Conservation (phyloP, 805 yeast genomes). For the Ogataea trehaloabstinens region DNA sequence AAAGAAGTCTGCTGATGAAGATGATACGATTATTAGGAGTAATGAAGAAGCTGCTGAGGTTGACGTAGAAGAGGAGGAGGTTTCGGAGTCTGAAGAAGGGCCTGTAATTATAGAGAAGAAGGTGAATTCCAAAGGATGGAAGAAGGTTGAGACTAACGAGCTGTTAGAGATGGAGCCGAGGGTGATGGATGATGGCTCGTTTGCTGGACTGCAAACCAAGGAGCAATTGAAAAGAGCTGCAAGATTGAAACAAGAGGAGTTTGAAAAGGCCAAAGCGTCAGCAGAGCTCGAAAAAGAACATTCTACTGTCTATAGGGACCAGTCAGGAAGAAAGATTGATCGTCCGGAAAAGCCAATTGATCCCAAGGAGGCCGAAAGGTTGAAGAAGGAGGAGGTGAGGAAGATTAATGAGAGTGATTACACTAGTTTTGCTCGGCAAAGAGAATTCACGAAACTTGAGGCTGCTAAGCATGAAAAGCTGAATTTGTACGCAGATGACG, state of each 20-base stretch:
- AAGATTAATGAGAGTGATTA: conserved; percentile 38
- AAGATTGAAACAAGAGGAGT: conserved; percentile 11
- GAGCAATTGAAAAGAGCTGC: conserved; percentile 39
- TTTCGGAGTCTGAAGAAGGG: conserved; percentile 21
- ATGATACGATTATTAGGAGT: too few species aligned
- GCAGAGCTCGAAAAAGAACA: conserved; percentile 7
- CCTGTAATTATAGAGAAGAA: conserved; percentile 16
- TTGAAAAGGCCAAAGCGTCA: conserved; percentile 26
- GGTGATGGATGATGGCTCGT: conserved; percentile 22
- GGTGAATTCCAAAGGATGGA: conserved; percentile 22
- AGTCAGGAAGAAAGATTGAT: conserved; percentile 44
- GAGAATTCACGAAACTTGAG: conserved; percentile 31
- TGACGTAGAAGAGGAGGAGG: conserved; percentile 1
- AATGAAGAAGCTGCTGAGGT: too few species aligned
- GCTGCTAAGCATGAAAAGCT: conserved; percentile 25
- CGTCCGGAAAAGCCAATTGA: conserved; percentile 4
- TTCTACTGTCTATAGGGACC: conserved; percentile 58
- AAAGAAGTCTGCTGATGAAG: conserved; percentile 3
- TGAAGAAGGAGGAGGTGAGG: conserved; percentile 23
- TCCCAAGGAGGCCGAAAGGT: conserved; percentile 13
- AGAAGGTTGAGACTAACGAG: conserved; percentile 17
- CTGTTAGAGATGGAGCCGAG: conserved; percentile 14
- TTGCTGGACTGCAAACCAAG: conserved; percentile 46
- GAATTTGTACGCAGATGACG: conserved; percentile 37
- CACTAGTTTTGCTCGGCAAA: conserved; percentile 36